These are phyloP conservation scores for Eutypella sp. DNA, from an alignment of 2,329 filamentous ascomycete genomes.

Conservation along the genomic window DNA sequence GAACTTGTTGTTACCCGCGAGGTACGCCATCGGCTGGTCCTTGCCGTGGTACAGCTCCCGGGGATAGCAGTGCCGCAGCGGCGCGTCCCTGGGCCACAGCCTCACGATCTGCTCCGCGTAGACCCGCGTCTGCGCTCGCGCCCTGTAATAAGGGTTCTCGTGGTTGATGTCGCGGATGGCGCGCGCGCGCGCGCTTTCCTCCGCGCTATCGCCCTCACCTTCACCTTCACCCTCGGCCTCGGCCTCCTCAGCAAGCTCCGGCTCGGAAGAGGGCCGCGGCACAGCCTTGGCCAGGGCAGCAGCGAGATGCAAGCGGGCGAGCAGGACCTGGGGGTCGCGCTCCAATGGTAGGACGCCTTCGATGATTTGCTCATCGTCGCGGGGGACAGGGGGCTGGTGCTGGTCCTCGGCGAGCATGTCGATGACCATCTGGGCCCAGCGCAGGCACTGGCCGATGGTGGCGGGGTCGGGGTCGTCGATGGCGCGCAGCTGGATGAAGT, in stretches of 20 bases:
- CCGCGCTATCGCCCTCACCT: not conserved
- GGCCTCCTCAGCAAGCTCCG: slow-evolving; percentile 23
- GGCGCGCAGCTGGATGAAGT: slow-evolving; percentile 38
- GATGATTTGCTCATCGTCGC: slow-evolving; percentile 7
- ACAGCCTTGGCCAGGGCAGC: slow-evolving; percentile 35
- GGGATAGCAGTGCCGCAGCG: slow-evolving; percentile 33
- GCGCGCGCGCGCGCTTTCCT: too few relatives aligned
- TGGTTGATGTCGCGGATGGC: too few relatives aligned
- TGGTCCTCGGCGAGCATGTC: slow-evolving; percentile 43
- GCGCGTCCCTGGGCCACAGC: slow-evolving; percentile 36
- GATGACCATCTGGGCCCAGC: slow-evolving; percentile 42
- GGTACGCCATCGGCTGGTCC: slow-evolving; percentile 26
- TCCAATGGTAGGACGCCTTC: slow-evolving; percentile 25
- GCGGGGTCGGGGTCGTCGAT: slow-evolving; percentile 28
- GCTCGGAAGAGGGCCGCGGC: not conserved
- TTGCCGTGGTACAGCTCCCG: slow-evolving; percentile 22
- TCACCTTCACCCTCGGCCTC: slow-evolving; percentile 23
- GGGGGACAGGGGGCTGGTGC: slow-evolving; percentile 26
- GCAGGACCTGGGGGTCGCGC: slow-evolving; percentile 39
- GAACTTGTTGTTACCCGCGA: slow-evolving; percentile 31
- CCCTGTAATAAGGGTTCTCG: too few relatives aligned
- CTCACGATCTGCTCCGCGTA: slow-evolving; percentile 32
- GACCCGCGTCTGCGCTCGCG: too few relatives aligned
- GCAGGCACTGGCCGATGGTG: slow-evolving; percentile 37
- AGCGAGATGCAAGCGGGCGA: slow-evolving; percentile 38